Evolutionary conservation across 306 rosid species (phyloP).

Genomic region (Prunus persica): Prunus_persica_NCBIv2 NC_034015.1:20600001-20600500

Average conservation of each 20-base stretch:
- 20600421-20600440: constrained; percentile 20
- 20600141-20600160: neutral
- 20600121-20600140: no score
- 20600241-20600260: constrained; percentile 55
- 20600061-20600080: neutral
- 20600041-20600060: neutral
- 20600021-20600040: neutral
- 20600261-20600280: constrained; percentile 70
- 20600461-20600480: constrained; percentile 43
- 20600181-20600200: neutral
- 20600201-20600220: constrained; percentile 1
- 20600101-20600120: neutral
- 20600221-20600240: constrained; percentile 78
- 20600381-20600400: constrained; percentile 31
- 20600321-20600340: constrained; percentile 48
- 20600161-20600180: neutral
- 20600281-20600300: constrained; percentile 32
- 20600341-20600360: constrained; percentile 29
- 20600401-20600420: constrained; percentile 12
- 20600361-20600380: constrained; percentile 39
- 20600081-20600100: neutral
- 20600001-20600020: no score
- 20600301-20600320: constrained; percentile 16
- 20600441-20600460: constrained; percentile 39
- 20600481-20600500: neutral